A percentile compares a stretch with the other conserved stretches of the same genome.
Evolutionary conservation across 2,329 filamentous ascomycete species (phyloP).

Genomic region (Nannizzia gypsea): DNA sequence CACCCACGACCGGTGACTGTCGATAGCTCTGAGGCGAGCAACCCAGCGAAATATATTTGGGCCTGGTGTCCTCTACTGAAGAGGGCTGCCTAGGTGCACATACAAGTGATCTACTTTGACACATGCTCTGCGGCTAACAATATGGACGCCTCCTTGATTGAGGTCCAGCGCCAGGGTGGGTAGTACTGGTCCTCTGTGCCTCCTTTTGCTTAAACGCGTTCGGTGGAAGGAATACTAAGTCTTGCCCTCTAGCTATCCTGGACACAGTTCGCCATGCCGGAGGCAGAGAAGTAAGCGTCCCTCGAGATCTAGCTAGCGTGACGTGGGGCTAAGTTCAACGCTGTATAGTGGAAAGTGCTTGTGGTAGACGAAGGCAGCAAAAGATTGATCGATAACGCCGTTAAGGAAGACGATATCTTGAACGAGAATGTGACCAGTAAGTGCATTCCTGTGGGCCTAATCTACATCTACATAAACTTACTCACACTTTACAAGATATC

Average conservation of each 20-base stretch:
- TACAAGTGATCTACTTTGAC: conserved; percentile 10
- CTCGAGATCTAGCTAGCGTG: neutral
- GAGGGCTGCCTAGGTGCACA: neutral
- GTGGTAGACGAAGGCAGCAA: conserved; percentile 75
- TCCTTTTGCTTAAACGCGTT: neutral
- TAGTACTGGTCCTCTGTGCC: neutral
- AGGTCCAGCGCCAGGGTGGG: conserved; percentile 68
- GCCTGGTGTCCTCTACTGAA: neutral
- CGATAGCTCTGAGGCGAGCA: neutral
- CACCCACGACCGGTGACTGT: too few relatives aligned
- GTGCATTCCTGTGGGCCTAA: conserved; percentile 2
- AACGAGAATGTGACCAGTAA: conserved; percentile 91
- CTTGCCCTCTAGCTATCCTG: conserved; percentile 49
- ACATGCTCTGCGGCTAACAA: conserved; percentile 22
- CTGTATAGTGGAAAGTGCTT: conserved; percentile 81
- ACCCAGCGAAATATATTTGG: neutral
- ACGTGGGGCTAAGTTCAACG: conserved; percentile 4
- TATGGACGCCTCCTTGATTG: conserved; percentile 77
- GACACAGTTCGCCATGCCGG: conserved; percentile 65
- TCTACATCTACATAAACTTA: neutral
- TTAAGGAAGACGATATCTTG: conserved; percentile 93
- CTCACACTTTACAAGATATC: conserved; percentile 52
- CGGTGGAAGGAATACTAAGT: neutral
- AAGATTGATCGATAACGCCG: conserved; percentile 78
- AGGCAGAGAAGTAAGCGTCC: conserved; percentile 56